Conservation (phyloP, 1,139 yeast genomes). For the Fermentozyma sake region DNA sequence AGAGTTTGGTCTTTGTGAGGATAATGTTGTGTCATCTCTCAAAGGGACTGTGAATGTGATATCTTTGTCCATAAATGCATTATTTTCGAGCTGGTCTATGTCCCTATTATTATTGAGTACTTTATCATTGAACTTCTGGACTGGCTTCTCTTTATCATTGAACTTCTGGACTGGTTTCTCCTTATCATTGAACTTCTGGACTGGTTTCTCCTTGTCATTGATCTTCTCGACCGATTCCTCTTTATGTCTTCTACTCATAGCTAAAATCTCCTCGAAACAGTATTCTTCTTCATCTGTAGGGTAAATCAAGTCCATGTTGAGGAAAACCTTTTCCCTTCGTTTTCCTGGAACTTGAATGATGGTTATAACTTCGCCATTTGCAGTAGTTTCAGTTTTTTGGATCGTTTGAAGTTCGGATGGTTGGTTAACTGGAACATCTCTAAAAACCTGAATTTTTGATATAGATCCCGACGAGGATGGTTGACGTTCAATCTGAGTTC, state of each 20-base stretch:
- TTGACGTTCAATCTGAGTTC: constrained; percentile 8
- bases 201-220: too few species aligned
- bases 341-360: constrained; percentile 55
- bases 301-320: constrained; percentile 58
- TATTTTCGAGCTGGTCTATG: too few species aligned
- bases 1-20: constrained; percentile 40
- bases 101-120: too few species aligned
- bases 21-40: constrained; percentile 18
- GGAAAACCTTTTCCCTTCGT: constrained; percentile 57
- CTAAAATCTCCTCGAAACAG: constrained; percentile 63
- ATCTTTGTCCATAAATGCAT: not conserved
- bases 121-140: too few species aligned
- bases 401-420: constrained; percentile 1
- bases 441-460: constrained; percentile 36
- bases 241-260: too few species aligned
- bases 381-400: constrained; percentile 28
- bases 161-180: too few species aligned
- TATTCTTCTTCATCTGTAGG: constrained; percentile 39
- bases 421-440: constrained; percentile 23
- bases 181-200: too few species aligned
- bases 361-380: constrained; percentile 40
- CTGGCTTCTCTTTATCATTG: too few species aligned
- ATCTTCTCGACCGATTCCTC: too few species aligned
- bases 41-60: constrained; percentile 33
- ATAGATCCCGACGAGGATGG: constrained; percentile 9